A percentile compares a stretch with the other conserved stretches of the same genome.
phyloP scores from a whole-genome alignment of 305 asterid species.

The Petunia hybrid region DNA sequence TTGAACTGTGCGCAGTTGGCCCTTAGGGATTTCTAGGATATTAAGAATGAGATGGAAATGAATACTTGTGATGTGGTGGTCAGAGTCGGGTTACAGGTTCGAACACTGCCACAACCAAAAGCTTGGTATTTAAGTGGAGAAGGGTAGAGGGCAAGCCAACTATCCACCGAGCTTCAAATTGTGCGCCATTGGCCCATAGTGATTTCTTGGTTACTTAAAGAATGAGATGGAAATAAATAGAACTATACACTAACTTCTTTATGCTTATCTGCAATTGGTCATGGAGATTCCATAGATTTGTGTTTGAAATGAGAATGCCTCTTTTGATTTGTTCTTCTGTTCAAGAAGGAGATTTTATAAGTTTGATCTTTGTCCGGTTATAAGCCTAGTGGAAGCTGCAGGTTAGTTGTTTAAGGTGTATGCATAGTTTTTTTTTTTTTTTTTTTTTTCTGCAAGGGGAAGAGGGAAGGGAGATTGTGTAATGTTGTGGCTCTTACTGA shows the following conservation, averaged over 20 bases:
- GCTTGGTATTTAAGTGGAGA: too few relatives aligned
- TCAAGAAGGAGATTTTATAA: not conserved
- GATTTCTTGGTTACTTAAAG: too few relatives aligned
- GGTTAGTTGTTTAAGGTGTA: not conserved
- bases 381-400: not conserved
- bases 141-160: too few relatives aligned
- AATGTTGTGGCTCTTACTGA: not conserved
- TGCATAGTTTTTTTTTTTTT: too few relatives aligned
- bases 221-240: not conserved
- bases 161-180: too few relatives aligned
- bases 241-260: not conserved
- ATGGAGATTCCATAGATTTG: not conserved
- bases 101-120: too few relatives aligned
- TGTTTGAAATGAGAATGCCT: not conserved
- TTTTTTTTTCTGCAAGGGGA: not conserved
- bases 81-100: too few relatives aligned
- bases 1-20: too few relatives aligned
- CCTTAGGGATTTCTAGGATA: too few relatives aligned
- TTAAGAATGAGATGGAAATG: too few relatives aligned
- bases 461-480: not conserved
- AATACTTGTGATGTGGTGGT: too few relatives aligned
- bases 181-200: too few relatives aligned
- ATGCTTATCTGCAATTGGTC: not conserved
- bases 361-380: slow-evolving; percentile 3
- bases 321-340: not conserved